Evolutionary conservation across 2,329 filamentous ascomycete species (phyloP).

Genomic region (Sporothrix luriei): DNA sequence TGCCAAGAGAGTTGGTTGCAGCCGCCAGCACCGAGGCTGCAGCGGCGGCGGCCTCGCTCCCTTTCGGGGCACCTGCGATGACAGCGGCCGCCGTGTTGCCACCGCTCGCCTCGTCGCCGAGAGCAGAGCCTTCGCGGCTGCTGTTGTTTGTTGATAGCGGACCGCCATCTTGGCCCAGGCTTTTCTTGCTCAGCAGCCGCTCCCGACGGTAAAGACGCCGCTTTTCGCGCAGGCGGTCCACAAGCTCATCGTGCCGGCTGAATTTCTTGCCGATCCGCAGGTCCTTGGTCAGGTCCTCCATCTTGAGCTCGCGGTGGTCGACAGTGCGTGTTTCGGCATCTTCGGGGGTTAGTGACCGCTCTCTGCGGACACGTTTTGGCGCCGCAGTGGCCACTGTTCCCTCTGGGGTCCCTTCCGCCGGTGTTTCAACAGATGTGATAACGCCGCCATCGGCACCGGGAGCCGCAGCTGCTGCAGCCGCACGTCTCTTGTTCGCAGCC

Average conservation of each 20-base stretch:
- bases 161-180: slow-evolving; percentile 37
- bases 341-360: slow-evolving; percentile 61
- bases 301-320: slow-evolving; percentile 67
- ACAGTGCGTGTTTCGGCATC: slow-evolving; percentile 65
- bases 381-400: slow-evolving; percentile 19
- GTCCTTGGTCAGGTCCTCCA: slow-evolving; percentile 72
- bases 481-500: slow-evolving; percentile 4
- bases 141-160: slow-evolving; percentile 34
- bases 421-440: slow-evolving; percentile 10
- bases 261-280: slow-evolving; percentile 74
- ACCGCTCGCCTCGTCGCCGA: slow-evolving; percentile 20
- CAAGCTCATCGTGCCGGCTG: slow-evolving; percentile 71
- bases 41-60: slow-evolving; percentile 28
- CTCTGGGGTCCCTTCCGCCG: neutral
- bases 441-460: neutral
- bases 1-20: neutral
- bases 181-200: slow-evolving; percentile 47
- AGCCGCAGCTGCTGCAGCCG: neutral
- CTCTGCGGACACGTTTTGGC: slow-evolving; percentile 41
- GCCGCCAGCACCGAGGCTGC: slow-evolving; percentile 32
- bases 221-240: slow-evolving; percentile 62
- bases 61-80: neutral
- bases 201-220: slow-evolving; percentile 39
- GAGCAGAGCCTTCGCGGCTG: slow-evolving; percentile 26
- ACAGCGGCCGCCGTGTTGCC: slow-evolving; percentile 9